Evolutionary conservation across 345 rosid species (phyloP).

Genomic region (Brassica carinata): DNA sequence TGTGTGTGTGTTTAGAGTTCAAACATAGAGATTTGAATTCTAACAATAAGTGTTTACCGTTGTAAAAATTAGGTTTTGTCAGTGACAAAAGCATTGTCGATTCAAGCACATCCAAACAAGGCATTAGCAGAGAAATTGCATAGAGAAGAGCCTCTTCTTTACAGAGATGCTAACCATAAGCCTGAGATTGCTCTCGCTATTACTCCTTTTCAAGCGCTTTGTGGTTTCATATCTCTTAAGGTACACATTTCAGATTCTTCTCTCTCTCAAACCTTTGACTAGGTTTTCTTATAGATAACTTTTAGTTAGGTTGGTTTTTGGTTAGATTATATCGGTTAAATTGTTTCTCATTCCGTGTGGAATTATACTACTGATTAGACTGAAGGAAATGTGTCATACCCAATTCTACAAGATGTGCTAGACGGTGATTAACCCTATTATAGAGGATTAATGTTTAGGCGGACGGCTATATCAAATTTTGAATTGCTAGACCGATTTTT

Average conservation of each 20-base stretch:
- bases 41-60: background rate
- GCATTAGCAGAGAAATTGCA: slow-evolving; percentile 71
- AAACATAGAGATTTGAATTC: background rate
- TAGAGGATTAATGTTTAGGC: too few species aligned
- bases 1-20: background rate
- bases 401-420: too few species aligned
- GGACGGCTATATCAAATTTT: too few species aligned
- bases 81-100: slow-evolving; percentile 82
- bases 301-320: background rate
- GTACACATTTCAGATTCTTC: slow-evolving; percentile 41
- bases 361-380: background rate
- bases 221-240: slow-evolving; percentile 74
- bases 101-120: slow-evolving; percentile 98
- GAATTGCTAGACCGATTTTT: too few species aligned
- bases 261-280: background rate
- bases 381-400: background rate
- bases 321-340: background rate
- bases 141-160: slow-evolving; percentile 62
- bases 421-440: too few species aligned
- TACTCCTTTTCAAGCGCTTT: slow-evolving; percentile 88
- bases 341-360: background rate
- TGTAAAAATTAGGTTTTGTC: slow-evolving; percentile 68
- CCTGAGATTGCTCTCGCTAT: slow-evolving; percentile 98
- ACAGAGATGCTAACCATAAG: slow-evolving; percentile 85
- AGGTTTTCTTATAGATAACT: background rate